These are phyloP conservation scores for Cucurbita ficifolia DNA, from an alignment of 306 rosid species.

Conservation along the genomic window DNA sequence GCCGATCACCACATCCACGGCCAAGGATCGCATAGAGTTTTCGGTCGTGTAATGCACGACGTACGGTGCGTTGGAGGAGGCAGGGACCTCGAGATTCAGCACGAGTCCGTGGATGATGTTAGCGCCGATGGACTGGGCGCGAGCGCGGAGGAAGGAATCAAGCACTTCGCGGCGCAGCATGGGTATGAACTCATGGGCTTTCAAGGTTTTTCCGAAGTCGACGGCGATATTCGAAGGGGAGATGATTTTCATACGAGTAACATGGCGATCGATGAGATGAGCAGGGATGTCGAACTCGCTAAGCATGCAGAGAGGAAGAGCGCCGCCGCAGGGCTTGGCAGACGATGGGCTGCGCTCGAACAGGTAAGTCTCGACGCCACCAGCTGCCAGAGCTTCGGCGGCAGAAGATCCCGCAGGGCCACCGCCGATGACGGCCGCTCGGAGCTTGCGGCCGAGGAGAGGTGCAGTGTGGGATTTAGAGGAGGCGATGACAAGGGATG, in stretches of 20 bases:
- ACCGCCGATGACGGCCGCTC: conserved; percentile 77
- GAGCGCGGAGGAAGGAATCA: conserved; percentile 70
- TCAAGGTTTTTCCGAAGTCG: conserved; percentile 72
- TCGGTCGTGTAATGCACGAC: conserved; percentile 37
- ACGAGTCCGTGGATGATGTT: conserved; percentile 45
- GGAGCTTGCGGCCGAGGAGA: conserved; percentile 58
- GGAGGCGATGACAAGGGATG: conserved; percentile 15
- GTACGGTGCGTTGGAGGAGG: conserved; percentile 29
- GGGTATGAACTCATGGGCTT: conserved; percentile 63
- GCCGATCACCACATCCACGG: conserved; percentile 79
- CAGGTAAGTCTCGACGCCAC: conserved; percentile 71
- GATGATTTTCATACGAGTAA: conserved; percentile 54
- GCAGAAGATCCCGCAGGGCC: conserved; percentile 93
- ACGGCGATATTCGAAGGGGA: conserved; percentile 85
- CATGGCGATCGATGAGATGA: conserved; percentile 71
- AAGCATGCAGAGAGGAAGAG: conserved; percentile 91
- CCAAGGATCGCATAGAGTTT: conserved; percentile 18
- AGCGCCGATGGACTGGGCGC: conserved; percentile 58
- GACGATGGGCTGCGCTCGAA: conserved; percentile 53
- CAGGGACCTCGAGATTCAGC: conserved; percentile 42
- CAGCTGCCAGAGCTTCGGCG: conserved; percentile 65
- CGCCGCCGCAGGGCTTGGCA: conserved; percentile 96
- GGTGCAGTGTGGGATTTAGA: conserved; percentile 25
- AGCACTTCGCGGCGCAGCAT: conserved; percentile 90
- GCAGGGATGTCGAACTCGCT: conserved; percentile 64